Evolutionary conservation across 129 eudicot genomes (phyloP).

Genomic region (Rutidosis leptorrhynchoides): DNA sequence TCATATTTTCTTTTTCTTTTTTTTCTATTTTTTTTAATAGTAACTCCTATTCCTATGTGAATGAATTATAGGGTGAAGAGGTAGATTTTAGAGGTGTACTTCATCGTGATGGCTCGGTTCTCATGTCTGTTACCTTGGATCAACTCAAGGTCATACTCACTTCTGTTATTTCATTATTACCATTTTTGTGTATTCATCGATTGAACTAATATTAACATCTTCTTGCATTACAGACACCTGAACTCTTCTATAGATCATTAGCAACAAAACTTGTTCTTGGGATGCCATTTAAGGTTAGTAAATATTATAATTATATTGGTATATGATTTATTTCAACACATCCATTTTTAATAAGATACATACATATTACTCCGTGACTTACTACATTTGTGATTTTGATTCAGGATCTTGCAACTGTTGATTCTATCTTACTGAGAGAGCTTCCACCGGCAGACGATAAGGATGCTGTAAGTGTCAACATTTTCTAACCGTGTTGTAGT

Average conservation of each 20-base stretch:
- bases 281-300: slow-evolving; percentile 91
- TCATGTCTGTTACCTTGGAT: slow-evolving; percentile 82
- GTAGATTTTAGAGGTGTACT: slow-evolving; percentile 93
- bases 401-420: slow-evolving; percentile 98
- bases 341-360: slow-evolving; percentile 2
- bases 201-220: background rate
- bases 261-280: slow-evolving; percentile 94
- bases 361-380: background rate
- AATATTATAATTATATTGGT: background rate
- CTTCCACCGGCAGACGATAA: slow-evolving; percentile 84
- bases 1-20: slow-evolving; percentile 8
- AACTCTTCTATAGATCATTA: slow-evolving; percentile 78
- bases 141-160: slow-evolving; percentile 64
- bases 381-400: slow-evolving; percentile 16
- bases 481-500: background rate
- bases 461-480: slow-evolving; percentile 63
- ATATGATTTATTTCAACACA: background rate
- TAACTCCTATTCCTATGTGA: background rate
- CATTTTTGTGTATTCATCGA: slow-evolving; percentile 11
- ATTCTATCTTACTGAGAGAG: slow-evolving; percentile 79
- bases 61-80: slow-evolving; percentile 75
- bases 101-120: slow-evolving; percentile 98
- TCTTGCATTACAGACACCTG: slow-evolving; percentile 59
- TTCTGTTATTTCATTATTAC: slow-evolving; percentile 2
- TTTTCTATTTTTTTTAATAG: slow-evolving; percentile 9